A percentile compares a stretch with the other conserved stretches of the same genome.
Evolutionary conservation across 1,139 yeast species (phyloP).

Genomic region (Ogataea hybrid): DNA sequence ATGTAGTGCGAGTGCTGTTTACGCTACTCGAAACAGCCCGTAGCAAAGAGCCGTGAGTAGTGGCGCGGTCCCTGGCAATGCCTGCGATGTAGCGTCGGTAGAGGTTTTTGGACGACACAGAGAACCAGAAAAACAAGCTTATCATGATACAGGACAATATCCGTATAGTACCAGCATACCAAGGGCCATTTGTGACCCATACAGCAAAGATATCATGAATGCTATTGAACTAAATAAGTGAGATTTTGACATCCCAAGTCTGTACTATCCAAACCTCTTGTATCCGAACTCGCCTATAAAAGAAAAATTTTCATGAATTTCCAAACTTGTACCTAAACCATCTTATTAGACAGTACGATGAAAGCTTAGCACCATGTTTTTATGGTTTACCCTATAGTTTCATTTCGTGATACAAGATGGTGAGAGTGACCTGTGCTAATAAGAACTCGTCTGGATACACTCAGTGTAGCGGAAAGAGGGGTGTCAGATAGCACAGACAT

Average conservation of each 20-base stretch:
- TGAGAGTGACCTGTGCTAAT: slow-evolving; percentile 30
- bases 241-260: not conserved
- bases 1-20: too few species aligned
- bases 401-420: slow-evolving; percentile 34
- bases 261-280: not conserved
- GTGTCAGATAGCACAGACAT: slow-evolving; percentile 35
- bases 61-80: too few species aligned
- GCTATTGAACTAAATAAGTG: too few species aligned
- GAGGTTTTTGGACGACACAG: too few species aligned
- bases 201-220: too few species aligned
- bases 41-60: too few species aligned
- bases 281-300: slow-evolving; percentile 3
- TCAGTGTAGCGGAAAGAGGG: slow-evolving; percentile 31
- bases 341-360: slow-evolving; percentile 36
- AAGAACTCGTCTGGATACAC: slow-evolving; percentile 36
- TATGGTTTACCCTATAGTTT: slow-evolving; percentile 22
- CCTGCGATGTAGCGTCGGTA: too few species aligned
- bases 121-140: too few species aligned
- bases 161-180: too few species aligned
- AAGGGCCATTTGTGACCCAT: too few species aligned
- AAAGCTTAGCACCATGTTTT: slow-evolving; percentile 16
- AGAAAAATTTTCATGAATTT: slow-evolving; percentile 8
- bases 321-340: slow-evolving; percentile 30
- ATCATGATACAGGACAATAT: too few species aligned
- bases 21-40: too few species aligned